Conservation (phyloP, 257 asterid species). For the Forsythia viridissima region DNA sequence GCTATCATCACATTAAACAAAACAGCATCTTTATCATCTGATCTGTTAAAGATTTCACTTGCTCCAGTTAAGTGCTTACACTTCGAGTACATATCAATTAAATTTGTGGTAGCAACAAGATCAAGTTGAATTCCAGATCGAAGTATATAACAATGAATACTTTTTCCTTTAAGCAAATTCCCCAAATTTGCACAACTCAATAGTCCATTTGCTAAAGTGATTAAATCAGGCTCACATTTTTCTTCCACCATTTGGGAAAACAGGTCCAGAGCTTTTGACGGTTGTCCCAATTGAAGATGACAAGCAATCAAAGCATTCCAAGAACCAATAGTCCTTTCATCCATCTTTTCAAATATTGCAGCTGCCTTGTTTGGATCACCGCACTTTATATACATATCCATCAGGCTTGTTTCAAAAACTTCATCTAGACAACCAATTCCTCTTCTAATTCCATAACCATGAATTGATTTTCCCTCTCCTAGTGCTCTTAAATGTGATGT, state of each 20-base stretch:
- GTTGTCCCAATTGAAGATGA: conserved; percentile 39
- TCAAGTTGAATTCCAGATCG: conserved; percentile 42
- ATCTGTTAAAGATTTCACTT: conserved; percentile 27
- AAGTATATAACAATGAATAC: conserved; percentile 45
- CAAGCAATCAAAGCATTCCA: conserved; percentile 58
- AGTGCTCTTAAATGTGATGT: conserved; percentile 39
- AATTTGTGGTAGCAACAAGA: conserved; percentile 50
- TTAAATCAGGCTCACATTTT: conserved; percentile 41
- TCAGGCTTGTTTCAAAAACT: conserved; percentile 51
- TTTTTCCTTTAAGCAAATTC: conserved; percentile 44
- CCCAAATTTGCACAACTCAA: conserved; percentile 47
- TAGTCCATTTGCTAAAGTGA: conserved; percentile 52
- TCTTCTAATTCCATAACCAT: conserved; percentile 60
- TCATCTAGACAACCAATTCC: conserved; percentile 46
- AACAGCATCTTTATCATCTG: conserved; percentile 41
- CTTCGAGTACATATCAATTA: conserved; percentile 57
- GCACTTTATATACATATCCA: conserved; percentile 58
- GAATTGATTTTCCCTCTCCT: conserved; percentile 48
- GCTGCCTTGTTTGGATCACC: conserved; percentile 38
- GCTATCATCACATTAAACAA: conserved; percentile 54
- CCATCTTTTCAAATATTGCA: conserved; percentile 28
- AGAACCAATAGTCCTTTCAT: conserved; percentile 38
- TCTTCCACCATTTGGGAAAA: conserved; percentile 40
- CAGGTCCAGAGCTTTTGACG: conserved; percentile 36
- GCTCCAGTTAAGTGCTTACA: conserved; percentile 46